phyloP scores from a whole-genome alignment of 495 filamentous ascomycete genomes.

The Xylaria grammica region DNA sequence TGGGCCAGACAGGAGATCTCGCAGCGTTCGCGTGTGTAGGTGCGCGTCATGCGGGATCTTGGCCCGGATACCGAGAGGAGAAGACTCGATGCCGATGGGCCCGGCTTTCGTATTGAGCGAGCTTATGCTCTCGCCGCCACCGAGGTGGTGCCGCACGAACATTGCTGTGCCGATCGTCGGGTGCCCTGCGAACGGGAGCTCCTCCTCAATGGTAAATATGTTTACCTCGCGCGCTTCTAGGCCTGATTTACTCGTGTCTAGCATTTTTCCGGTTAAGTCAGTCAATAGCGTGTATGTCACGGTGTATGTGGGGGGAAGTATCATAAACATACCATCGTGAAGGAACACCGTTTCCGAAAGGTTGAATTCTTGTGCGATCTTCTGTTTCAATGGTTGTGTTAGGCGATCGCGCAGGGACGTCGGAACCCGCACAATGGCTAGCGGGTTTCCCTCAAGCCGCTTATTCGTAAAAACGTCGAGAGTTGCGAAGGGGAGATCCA shows the following conservation, averaged over 20 bases:
- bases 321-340: conserved; percentile 45
- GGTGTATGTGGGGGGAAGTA: neutral
- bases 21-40: conserved; percentile 55
- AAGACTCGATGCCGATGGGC: conserved; percentile 39
- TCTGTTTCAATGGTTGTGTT: conserved; percentile 62
- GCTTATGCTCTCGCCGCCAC: conserved; percentile 29
- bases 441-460: conserved; percentile 67
- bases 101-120: conserved; percentile 68
- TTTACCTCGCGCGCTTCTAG: conserved; percentile 56
- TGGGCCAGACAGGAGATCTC: conserved; percentile 21
- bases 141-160: conserved; percentile 48
- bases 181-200: conserved; percentile 79
- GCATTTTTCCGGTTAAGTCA: neutral
- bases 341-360: conserved; percentile 85
- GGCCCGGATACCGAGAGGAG: conserved; percentile 48
- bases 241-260: conserved; percentile 10
- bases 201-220: conserved; percentile 68
- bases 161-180: conserved; percentile 74
- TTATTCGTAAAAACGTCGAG: conserved; percentile 71
- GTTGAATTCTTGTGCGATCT: conserved; percentile 80
- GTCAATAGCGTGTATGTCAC: neutral
- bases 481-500: conserved; percentile 58
- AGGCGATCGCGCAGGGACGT: conserved; percentile 34
- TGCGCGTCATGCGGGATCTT: conserved; percentile 70
- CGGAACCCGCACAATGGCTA: conserved; percentile 66